Conservation (phyloP, 2,329 filamentous ascomycete genomes). For the Calonectria honghensis region DNA sequence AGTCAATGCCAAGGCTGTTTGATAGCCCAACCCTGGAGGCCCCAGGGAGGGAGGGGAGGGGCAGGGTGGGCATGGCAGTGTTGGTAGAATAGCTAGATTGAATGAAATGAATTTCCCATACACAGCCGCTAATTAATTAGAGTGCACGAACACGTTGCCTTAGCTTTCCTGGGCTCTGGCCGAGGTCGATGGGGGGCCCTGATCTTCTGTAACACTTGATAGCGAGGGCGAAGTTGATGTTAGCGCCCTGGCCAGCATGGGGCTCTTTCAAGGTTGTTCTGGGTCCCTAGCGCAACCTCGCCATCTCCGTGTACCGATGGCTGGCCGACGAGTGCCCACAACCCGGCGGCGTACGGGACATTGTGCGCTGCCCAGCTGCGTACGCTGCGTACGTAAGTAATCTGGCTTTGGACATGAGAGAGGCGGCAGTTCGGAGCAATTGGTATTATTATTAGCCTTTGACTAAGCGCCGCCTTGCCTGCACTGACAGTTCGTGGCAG, state of each 20-base stretch:
- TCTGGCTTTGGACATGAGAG: background rate
- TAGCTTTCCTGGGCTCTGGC: conserved; percentile 12
- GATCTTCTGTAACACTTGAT: conserved; percentile 26
- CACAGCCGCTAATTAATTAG: conserved; percentile 29
- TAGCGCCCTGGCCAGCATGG: conserved; percentile 15
- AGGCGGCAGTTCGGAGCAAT: too few relatives aligned
- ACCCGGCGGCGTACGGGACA: conserved; percentile 4
- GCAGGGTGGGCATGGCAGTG: conserved; percentile 8
- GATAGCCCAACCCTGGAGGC: conserved; percentile 20
- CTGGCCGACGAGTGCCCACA: conserved; percentile 10
- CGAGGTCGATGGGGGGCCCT: conserved; percentile 3
- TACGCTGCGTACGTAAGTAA: conserved; percentile 22
- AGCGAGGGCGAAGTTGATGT: conserved; percentile 23
- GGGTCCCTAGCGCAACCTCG: conserved; percentile 24
- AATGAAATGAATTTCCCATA: conserved; percentile 14
- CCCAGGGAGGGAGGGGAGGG: background rate
- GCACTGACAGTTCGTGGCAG: background rate
- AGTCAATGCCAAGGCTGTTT: conserved; percentile 16
- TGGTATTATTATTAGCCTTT: conserved; percentile 14
- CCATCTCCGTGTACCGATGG: conserved; percentile 14
- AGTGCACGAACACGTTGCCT: conserved; percentile 27
- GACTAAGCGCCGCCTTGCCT: conserved; percentile 5
- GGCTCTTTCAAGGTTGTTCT: conserved; percentile 25
- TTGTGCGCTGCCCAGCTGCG: background rate
- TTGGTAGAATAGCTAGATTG: conserved; percentile 9